phyloP scores from a whole-genome alignment of 2,329 filamentous ascomycete genomes.

The Helotiales sp. region DNA sequence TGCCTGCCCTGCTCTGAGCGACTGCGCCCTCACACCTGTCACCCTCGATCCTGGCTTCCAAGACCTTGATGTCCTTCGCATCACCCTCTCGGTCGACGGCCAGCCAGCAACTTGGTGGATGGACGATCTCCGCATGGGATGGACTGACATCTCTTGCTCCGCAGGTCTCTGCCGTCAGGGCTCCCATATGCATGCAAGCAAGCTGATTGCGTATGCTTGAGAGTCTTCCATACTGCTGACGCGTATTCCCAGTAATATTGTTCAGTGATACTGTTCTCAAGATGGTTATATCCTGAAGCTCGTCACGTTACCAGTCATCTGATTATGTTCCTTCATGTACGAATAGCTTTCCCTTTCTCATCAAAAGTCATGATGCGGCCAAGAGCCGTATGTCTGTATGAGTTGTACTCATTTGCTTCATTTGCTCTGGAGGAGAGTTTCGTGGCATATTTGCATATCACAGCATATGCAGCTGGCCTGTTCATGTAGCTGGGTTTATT shows the following conservation, averaged over 20 bases:
- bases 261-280: neutral
- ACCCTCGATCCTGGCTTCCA: conserved; percentile 31
- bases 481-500: neutral
- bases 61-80: conserved; percentile 40
- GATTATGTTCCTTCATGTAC: neutral
- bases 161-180: conserved; percentile 39
- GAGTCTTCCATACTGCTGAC: neutral
- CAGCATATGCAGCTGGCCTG: neutral
- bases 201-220: conserved; percentile 3
- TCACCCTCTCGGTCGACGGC: conserved; percentile 41
- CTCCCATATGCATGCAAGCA: conserved; percentile 17
- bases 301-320: neutral
- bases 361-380: neutral
- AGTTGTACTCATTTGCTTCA: neutral
- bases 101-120: conserved; percentile 46
- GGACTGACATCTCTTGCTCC: conserved; percentile 44
- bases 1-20: conserved; percentile 31
- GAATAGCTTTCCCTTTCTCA: neutral
- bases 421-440: neutral
- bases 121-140: conserved; percentile 45
- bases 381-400: neutral
- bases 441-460: neutral
- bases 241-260: no score
- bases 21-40: conserved; percentile 35
- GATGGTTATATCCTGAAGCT: neutral